Evolutionary conservation across 768 basidiomycete species (phyloP), one percentile per base, ranked within the genome.

Genomic region (Podaxis rugospora): DNA sequence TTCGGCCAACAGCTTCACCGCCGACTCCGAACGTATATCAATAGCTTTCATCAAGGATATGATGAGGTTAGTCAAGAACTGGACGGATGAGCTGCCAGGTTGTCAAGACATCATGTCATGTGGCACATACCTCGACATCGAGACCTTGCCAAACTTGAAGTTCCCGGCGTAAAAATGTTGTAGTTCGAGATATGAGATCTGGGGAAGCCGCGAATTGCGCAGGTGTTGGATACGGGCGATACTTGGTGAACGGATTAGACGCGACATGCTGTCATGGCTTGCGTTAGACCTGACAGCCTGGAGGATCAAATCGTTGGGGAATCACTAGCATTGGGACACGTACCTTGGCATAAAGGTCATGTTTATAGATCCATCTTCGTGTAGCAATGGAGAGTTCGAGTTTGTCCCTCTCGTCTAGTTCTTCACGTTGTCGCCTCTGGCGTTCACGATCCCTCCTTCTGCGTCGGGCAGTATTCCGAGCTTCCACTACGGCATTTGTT

Each of bases 51-150:
- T 93, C 66, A 98, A 78, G 1, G 93, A 93, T 55, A 96, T 75
- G 18, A 86, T 92, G 74, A 95, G 92, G 2, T 87, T 90, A 11
- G 92, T 94, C 57, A 98, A 79, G 72, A 95, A 98, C 91, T 94
- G 57, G 53, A 65, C 21, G n/a, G 57, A 32, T 60, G 63, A 62
- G 71, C 67, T 51, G 64, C 62, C 63, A 50, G 64, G 57, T 51
- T 62, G 32, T 59, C 44, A 18, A 62, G 46, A 56, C 51, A 35
- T 56, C 62, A 16, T 18, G 36, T 14, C 51, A 40, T 57, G 42
- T 44, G 35, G 28, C 37, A 72, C 82, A 60, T 55, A 89, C 92
- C 81, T 96, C 94, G 4, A 96, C 87, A 68, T 98, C 95, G n/a
- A 94, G 75, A 68, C 87, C 84, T 9, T 83, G 80, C 95, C 95